Conservation (phyloP, 1,139 yeast species). For the Kodamaea derodonti region DNA sequence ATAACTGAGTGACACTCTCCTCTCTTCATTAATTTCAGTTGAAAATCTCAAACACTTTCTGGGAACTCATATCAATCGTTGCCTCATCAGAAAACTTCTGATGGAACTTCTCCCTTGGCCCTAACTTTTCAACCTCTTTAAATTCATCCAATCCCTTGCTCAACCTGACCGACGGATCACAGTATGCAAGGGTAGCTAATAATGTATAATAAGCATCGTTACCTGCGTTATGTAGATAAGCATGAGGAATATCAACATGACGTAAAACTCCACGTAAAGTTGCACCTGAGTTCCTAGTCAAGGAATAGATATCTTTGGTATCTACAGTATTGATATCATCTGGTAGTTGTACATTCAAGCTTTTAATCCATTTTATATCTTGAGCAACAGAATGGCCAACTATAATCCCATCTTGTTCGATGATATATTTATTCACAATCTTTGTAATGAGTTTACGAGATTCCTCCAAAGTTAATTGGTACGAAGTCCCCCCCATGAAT, state of each 20-base stretch:
- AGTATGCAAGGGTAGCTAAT: slow-evolving; percentile 21
- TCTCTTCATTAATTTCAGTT: too few relatives aligned
- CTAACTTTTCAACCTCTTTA: slow-evolving; percentile 6
- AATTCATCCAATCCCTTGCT: slow-evolving; percentile 14
- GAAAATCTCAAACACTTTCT: too few relatives aligned
- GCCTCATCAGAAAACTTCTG: slow-evolving; percentile 11
- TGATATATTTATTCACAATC: slow-evolving; percentile 14
- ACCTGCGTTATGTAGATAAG: slow-evolving; percentile 24
- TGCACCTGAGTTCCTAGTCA: slow-evolving; percentile 16
- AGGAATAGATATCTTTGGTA: slow-evolving; percentile 14
- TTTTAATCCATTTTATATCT: slow-evolving; percentile 21
- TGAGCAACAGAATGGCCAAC: slow-evolving; percentile 22
- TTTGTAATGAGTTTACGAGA: slow-evolving; percentile 10
- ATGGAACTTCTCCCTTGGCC: slow-evolving; percentile 7
- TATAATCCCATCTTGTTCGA: slow-evolving; percentile 13
- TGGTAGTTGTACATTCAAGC: slow-evolving; percentile 14
- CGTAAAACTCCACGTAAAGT: slow-evolving; percentile 20
- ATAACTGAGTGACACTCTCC: too few relatives aligned
- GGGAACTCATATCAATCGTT: not conserved
- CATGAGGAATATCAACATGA: slow-evolving; percentile 19
- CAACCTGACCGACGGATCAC: slow-evolving; percentile 20
- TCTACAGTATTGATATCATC: slow-evolving; percentile 15
- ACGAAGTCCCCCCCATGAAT: slow-evolving; percentile 18
- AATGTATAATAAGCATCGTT: slow-evolving; percentile 27
- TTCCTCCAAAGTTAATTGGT: slow-evolving; percentile 12